Evolutionary conservation across 2,329 filamentous ascomycete genomes (phyloP).

Genomic region (Nemania sp.): DNA sequence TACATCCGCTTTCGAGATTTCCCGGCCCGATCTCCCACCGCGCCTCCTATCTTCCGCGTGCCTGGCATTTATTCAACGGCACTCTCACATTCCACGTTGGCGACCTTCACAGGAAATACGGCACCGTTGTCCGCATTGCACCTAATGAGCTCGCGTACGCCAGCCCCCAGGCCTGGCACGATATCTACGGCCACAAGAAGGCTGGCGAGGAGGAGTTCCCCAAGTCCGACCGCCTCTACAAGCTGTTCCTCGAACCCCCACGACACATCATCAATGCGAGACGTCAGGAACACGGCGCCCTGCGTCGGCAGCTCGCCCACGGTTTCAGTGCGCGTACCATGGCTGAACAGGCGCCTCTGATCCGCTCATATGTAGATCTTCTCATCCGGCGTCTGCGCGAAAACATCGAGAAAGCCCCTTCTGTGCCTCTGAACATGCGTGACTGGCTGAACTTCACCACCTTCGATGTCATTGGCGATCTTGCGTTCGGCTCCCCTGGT

Average conservation of each 20-base stretch:
- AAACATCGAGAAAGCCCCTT: constrained; percentile 32
- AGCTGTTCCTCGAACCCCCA: constrained; percentile 30
- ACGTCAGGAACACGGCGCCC: constrained; percentile 40
- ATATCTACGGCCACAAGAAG: constrained; percentile 45
- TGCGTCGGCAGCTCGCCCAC: constrained; percentile 44
- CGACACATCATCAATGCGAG: constrained; percentile 38
- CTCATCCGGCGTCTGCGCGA: constrained; percentile 39
- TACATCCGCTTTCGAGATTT: constrained; percentile 35
- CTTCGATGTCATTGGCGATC: constrained; percentile 51
- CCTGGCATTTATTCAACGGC: constrained; percentile 31
- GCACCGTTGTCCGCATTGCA: constrained; percentile 45
- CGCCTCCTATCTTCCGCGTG: constrained; percentile 31
- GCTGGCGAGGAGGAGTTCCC: constrained; percentile 37
- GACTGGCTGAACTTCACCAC: constrained; percentile 47
- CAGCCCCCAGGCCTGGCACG: constrained; percentile 44
- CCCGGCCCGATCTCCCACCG: constrained; percentile 38
- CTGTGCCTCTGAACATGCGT: constrained; percentile 39
- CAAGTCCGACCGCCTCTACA: constrained; percentile 39
- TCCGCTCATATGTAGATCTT: constrained; percentile 44
- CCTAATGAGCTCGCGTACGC: constrained; percentile 48
- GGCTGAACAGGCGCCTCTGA: constrained; percentile 47
- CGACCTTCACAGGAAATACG: constrained; percentile 44
- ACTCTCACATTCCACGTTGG: constrained; percentile 32
- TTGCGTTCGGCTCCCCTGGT: constrained; percentile 48
- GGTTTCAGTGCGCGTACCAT: constrained; percentile 46